Conservation (phyloP, 139 green algal species). For the Parachlorella kessleri region DNA sequence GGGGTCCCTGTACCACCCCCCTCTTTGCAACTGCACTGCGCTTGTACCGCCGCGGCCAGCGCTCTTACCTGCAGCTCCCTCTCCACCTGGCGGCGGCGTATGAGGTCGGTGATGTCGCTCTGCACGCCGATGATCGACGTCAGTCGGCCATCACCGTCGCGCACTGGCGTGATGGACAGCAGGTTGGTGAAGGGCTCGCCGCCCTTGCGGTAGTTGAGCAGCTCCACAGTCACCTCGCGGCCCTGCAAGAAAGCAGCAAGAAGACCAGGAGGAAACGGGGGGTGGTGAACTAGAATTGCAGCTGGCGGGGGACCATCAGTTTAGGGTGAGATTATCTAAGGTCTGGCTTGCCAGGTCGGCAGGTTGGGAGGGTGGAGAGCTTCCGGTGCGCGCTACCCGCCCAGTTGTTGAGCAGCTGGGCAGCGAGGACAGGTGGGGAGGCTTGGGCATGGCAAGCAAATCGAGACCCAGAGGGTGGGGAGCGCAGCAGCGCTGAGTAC, state of each 20-base stretch:
- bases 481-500: background rate
- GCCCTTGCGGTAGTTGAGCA: slow-evolving; percentile 95
- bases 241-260: slow-evolving; percentile 4
- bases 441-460: no score
- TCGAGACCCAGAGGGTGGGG: background rate
- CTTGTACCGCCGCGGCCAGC: no score
- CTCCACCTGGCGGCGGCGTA: slow-evolving; percentile 46
- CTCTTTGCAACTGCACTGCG: no score
- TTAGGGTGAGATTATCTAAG: no score
- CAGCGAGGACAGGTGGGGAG: background rate
- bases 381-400: no score
- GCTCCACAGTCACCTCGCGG: slow-evolving; percentile 69
- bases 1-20: no score
- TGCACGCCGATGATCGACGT: slow-evolving; percentile 87
- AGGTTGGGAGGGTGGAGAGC: no score
- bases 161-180: slow-evolving; percentile 84
- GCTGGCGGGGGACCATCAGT: no score
- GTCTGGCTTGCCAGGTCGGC: background rate
- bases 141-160: slow-evolving; percentile 58
- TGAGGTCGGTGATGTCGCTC: slow-evolving; percentile 82
- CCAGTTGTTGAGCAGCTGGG: no score
- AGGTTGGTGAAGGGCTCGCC: slow-evolving; percentile 96
- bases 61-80: slow-evolving; percentile 31
- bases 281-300: no score
- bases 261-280: no score